These are phyloP conservation scores for Emydomyces testavorans DNA, from an alignment of 2,329 filamentous ascomycete genomes.

Conservation along the genomic window DNA sequence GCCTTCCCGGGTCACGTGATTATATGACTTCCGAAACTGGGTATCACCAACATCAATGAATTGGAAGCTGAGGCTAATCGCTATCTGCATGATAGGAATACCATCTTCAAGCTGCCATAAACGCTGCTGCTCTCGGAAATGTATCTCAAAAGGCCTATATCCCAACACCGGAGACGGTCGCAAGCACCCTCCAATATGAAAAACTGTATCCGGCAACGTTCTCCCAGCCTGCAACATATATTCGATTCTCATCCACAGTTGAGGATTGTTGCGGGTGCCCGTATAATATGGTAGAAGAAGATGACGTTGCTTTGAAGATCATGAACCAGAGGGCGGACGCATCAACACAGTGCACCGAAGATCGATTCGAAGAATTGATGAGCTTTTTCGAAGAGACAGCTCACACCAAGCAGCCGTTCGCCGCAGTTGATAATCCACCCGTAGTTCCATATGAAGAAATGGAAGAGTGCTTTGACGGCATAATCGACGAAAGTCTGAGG, in stretches of 20 bases:
- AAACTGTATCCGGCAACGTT: conserved; percentile 70
- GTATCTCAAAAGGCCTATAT: conserved; percentile 51
- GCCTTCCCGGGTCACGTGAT: conserved; percentile 33
- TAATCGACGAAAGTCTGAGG: conserved; percentile 43
- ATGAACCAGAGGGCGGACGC: conserved; percentile 67
- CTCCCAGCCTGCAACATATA: conserved; percentile 80
- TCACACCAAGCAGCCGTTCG: conserved; percentile 72
- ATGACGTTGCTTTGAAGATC: conserved; percentile 70
- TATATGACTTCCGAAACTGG: conserved; percentile 5
- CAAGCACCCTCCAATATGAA: conserved; percentile 67
- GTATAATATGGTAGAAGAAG: conserved; percentile 91
- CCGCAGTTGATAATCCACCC: conserved; percentile 76
- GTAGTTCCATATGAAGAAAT: conserved; percentile 64
- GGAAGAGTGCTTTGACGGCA: conserved; percentile 54
- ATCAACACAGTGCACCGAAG: conserved; percentile 61
- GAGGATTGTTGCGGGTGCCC: conserved; percentile 83
- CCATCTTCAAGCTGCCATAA: conserved; percentile 80
- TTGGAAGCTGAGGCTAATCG: background rate
- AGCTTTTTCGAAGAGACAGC: conserved; percentile 87
- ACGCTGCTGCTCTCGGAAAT: conserved; percentile 50
- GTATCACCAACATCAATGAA: background rate
- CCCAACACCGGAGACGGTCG: conserved; percentile 53
- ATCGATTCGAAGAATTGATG: conserved; percentile 90
- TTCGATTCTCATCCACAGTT: conserved; percentile 94
- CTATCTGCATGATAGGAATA: conserved; percentile 56